phyloP scores from a whole-genome alignment of 2,329 filamentous ascomycete species.

The Triangularia verruculosa region DNA sequence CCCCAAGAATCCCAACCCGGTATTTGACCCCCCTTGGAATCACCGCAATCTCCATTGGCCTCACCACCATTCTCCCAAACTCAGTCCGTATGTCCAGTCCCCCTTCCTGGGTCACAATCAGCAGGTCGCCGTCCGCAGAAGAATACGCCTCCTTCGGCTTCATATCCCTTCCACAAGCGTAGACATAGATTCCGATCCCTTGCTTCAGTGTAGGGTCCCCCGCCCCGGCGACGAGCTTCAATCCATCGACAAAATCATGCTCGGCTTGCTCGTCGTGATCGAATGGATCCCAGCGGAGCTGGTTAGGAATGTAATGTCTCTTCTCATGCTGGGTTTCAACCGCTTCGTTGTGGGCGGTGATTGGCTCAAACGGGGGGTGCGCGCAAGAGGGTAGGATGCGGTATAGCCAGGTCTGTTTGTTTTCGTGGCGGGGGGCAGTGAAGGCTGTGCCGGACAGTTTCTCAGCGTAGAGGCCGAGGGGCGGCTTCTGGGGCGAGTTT shows the following conservation, averaged over 20 bases:
- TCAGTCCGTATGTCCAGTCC: conserved; percentile 74
- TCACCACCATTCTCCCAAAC: conserved; percentile 69
- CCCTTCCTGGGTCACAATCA: conserved; percentile 74
- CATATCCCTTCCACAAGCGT: conserved; percentile 78
- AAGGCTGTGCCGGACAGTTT: conserved; percentile 72
- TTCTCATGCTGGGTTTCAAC: conserved; percentile 33
- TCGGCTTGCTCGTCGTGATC: conserved; percentile 55
- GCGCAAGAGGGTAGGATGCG: conserved; percentile 64
- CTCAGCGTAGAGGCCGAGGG: conserved; percentile 78
- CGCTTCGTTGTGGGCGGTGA: conserved; percentile 1
- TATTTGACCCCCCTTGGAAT: conserved; percentile 74
- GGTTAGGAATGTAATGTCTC: conserved; percentile 74
- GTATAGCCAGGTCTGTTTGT: conserved; percentile 71
- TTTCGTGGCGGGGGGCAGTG: conserved; percentile 65
- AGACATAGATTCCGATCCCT: conserved; percentile 77
- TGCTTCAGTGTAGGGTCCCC: conserved; percentile 77
- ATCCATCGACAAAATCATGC: conserved; percentile 51
- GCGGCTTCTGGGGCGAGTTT: conserved; percentile 79
- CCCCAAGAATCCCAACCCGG: conserved; percentile 59
- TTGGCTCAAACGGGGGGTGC: conserved; percentile 50
- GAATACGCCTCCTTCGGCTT: conserved; percentile 72
- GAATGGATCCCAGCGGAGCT: conserved; percentile 76
- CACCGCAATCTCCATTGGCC: conserved; percentile 74
- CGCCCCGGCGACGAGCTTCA: conserved; percentile 73
- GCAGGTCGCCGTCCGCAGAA: conserved; percentile 75